Base-by-base conservation (phyloP, 1,139 yeast genomes). In the Lodderomyces oxycetoniae region DNA sequence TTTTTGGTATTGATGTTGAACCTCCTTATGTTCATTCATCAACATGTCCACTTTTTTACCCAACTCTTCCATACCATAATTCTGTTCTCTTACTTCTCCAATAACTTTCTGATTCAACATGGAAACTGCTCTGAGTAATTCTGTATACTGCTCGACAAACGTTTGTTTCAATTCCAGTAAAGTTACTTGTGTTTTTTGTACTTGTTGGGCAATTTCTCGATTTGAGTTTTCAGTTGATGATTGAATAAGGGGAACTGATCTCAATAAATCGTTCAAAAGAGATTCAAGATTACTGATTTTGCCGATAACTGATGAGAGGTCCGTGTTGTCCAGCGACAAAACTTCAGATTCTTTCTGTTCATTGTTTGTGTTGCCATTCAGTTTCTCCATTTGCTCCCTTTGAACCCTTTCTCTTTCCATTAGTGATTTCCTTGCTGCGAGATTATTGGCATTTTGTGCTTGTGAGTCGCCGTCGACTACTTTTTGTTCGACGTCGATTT, bases 1-100 rank as follows among this genome's bases (percentile, higher is more conserved):
- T 11, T 22, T 24, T 16, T 32, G 27, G 40, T 57, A 61, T 42
- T 64, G 62, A 34, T 56, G 44, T 5, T 59, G 47, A 13, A 67
- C 51, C 38, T 67, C 73, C 44, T 62, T 61, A 45, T 67, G 73
- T 39, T 64, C 55, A 9, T 52, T 49, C 72, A 67, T 65, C 23
- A 69, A 52, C 32, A 67, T 48, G 39, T 67, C 72, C 3, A 69
- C 71, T 40, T 68, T 67, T 31, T 53, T 57, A 13, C 57, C 46
- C 13, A 67, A 38, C 34, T 59, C 65, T 13, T 57, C 63, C 33
- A 62, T 56, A 14, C 60, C 57, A 33, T 43, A 50, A 36, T 65
- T 72, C 28, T 69, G 71, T 40, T 63, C 71, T 44, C 69, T 57
- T 3, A 69, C 70, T 45, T 67, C 74, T 2, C 68, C 68, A 35